Base-by-base conservation (phyloP, 1,139 yeast species). In the Candida mesenterica region DNA sequence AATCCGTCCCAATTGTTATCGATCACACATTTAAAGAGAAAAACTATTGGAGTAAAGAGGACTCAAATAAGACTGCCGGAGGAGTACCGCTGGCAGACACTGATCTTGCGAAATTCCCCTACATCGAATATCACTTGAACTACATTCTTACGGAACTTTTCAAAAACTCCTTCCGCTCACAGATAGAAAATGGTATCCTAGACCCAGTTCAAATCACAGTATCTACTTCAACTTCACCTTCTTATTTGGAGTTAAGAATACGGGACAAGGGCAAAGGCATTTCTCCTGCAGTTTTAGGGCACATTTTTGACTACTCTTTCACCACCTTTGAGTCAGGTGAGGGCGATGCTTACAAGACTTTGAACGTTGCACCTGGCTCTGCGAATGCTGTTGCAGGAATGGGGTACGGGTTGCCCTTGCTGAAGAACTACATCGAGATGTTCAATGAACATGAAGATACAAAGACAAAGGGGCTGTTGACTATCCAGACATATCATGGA, bases 331-430 rank as follows among this genome's bases (percentile, higher is more conserved):
- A 78, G 33, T 67, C 75, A 3, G 62, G 62, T n/a, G 79, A 75
- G 45, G 84, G 83, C 3, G 80, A 75, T 16, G 64, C 73, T 28
- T 70, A 68, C 53, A 75, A 75, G 53, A 72, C 85, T 0, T 60
- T 79, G 38, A 84, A 84, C 49, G 75, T 77, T 14, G 80, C 86
- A 14, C 94, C 94, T 0, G 94, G 89, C 0, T 59, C 53, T 24
- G 85, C 82, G 82, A 78, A 82, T 49, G 74, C 79, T 5, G 87
- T 89, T 23, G 96, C 97, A 0, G 98, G 98, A 0, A 83, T 92
- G 86, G 98, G 98, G 0, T 90, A 88, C 54, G 98, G 98, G 0
- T 61, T 90, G 36, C 97, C 97, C 1, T 65, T 90, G 42, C 86
- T 92, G 62, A 76, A 77, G 51, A 65, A 65, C 42, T 70, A 70